phyloP scores from a whole-genome alignment of 176 grass and related monocot genomes.

The Hyparrhenia diplandra region DNA sequence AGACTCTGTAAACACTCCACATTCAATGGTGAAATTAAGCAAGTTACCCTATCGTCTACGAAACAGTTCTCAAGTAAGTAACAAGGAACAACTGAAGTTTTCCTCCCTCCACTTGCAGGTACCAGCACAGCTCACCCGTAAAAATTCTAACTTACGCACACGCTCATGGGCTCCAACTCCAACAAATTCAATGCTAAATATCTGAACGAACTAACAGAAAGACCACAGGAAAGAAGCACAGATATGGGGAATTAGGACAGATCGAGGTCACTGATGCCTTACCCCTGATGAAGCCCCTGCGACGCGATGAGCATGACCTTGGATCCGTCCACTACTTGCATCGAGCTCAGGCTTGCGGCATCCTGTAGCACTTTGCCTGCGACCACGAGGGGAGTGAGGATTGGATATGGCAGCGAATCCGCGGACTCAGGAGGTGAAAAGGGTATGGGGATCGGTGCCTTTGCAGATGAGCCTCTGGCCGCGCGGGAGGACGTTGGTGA shows the following conservation, averaged over 20 bases:
- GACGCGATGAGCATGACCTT: slow-evolving; percentile 92
- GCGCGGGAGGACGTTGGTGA: slow-evolving; percentile 88
- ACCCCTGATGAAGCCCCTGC: slow-evolving; percentile 94
- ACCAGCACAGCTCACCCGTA: neutral
- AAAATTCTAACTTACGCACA: neutral
- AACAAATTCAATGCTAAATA: neutral
- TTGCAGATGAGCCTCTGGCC: slow-evolving; percentile 97
- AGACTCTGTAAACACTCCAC: neutral
- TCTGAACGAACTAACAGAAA: neutral
- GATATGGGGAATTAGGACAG: neutral
- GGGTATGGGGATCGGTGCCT: slow-evolving; percentile 41
- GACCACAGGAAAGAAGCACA: neutral
- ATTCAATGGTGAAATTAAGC: neutral
- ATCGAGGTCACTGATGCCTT: slow-evolving; percentile 24
- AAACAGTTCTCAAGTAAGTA: neutral
- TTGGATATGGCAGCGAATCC: neutral
- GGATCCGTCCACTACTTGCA: slow-evolving; percentile 58
- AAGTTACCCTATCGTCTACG: neutral
- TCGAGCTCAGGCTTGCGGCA: slow-evolving; percentile 43
- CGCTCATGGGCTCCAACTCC: neutral
- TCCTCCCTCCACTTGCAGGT: neutral
- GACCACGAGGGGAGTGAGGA: neutral
- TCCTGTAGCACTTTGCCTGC: slow-evolving; percentile 81
- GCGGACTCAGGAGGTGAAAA: neutral
- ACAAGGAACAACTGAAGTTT: neutral